Evolutionary conservation across 306 rosid genomes (phyloP), one percentile per base, ranked within the genome.

Genomic region (Pyrus communis): DNA sequence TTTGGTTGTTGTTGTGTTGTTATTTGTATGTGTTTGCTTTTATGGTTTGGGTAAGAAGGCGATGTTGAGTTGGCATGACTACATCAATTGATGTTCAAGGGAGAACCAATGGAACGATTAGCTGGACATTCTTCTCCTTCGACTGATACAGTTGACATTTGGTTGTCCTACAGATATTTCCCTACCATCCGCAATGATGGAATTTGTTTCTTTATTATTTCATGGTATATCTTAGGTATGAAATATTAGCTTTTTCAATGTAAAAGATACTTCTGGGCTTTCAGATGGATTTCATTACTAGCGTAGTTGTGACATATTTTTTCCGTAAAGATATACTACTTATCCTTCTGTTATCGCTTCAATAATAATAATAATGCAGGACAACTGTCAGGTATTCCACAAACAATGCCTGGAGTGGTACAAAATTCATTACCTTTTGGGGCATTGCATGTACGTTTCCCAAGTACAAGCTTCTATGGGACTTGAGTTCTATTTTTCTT

Each of bases 1-100:
- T 89, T 89, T 91, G 91, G 96, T 82, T 91, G 96, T 91, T 86
- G 91, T 91, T 66, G 90, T 89, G 93, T 87, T 87, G 89, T 86
- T 87, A 78, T 85, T 81, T 91, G 91, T 91, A 84, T 90, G 84
- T 89, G 85, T 89, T 82, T 86, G 84, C 87, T 83, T 86, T 83
- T 85, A 79, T 87, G 90, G 91, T 88, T 70, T 89, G 91, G 89
- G 85, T 91, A 86, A 87, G 93, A 87, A 87, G 93, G 83, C 96
- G 86, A 89, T 87, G 88, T 85, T 89, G 85, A 87, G 88, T 84
- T 84, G 88, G 89, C 90, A 71, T 84, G 86, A 85, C 86, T 79
- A 77, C 81, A 81, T 49, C 55, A 49, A 49, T 49, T 49, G 55
- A 49, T 49, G 55, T 81, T 79, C 96, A 82, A 82, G 80, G 91